A percentile compares a stretch with the other conserved stretches of the same genome.
Conservation (phyloP, 345 rosid species). For the Eucalyptus pumila region DNA sequence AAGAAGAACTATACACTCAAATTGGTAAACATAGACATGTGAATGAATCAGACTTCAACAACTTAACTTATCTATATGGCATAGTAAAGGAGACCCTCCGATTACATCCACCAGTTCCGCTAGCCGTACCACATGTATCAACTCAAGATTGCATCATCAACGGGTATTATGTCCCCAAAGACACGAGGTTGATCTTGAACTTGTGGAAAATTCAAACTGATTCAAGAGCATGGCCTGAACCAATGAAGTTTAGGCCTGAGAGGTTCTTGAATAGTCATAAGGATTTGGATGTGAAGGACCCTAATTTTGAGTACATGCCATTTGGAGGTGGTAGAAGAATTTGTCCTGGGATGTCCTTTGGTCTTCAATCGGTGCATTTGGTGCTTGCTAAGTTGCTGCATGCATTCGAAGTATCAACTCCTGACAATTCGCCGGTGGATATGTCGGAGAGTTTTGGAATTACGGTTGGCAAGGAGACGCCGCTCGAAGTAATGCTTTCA, state of each 20-base stretch:
- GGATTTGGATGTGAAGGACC: constrained; percentile 13
- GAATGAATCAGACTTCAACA: no score
- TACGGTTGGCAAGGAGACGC: background rate
- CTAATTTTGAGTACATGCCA: constrained; percentile 21
- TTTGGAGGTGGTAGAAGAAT: constrained; percentile 32
- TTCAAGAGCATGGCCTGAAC: constrained; percentile 14
- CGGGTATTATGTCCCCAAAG: constrained; percentile 8
- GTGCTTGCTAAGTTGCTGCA: constrained; percentile 17
- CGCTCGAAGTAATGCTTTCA: background rate
- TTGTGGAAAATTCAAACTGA: constrained; percentile 19
- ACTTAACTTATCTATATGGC: no score
- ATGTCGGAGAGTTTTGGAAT: constrained; percentile 2
- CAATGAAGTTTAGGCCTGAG: constrained; percentile 18
- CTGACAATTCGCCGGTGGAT: background rate
- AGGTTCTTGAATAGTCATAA: constrained; percentile 10
- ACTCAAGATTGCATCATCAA: constrained; percentile 10
- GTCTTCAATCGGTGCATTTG: constrained; percentile 3
- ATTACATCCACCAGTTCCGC: constrained; percentile 15
- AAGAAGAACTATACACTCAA: no score
- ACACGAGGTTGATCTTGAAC: constrained; percentile 13
- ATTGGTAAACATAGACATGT: no score
- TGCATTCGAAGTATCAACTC: constrained; percentile 9
- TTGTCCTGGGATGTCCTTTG: constrained; percentile 18
- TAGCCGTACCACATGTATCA: no score
- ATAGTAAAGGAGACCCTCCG: background rate